A percentile compares a stretch with the other conserved stretches of the same genome.
Conservation (phyloP, 2,329 filamentous ascomycete species). For the Paraphoma sp. region DNA sequence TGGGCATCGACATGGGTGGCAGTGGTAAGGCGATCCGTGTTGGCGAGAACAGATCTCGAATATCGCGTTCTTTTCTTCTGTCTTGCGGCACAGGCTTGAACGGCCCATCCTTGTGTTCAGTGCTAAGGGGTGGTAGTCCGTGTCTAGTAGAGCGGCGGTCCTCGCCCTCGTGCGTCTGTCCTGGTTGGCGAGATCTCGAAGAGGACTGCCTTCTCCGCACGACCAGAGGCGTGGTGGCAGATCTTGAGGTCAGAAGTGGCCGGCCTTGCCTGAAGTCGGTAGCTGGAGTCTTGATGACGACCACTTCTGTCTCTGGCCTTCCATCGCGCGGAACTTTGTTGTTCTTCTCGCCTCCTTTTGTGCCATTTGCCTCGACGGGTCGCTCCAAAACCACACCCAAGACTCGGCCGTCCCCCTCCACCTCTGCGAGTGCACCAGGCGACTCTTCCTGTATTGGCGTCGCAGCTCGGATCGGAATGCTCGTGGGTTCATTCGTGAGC, state of each 20-base stretch:
- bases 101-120: slow-evolving; percentile 38
- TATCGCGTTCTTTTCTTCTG: slow-evolving; percentile 30
- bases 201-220: slow-evolving; percentile 47
- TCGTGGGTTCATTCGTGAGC: slow-evolving; percentile 61
- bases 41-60: slow-evolving; percentile 45
- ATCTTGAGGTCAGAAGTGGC: slow-evolving; percentile 41
- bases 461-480: slow-evolving; percentile 58
- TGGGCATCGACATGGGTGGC: slow-evolving; percentile 68
- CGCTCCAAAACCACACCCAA: slow-evolving; percentile 30
- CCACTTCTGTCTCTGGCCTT: slow-evolving; percentile 34
- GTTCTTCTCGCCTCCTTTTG: slow-evolving; percentile 2
- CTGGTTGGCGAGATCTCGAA: slow-evolving; percentile 19
- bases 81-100: slow-evolving; percentile 40
- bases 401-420: slow-evolving; percentile 22
- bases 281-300: slow-evolving; percentile 37
- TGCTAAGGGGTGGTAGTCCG: slow-evolving; percentile 41
- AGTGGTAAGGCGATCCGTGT: slow-evolving; percentile 60
- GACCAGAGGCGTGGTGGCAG: slow-evolving; percentile 47
- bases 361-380: slow-evolving; percentile 17
- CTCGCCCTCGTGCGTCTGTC: slow-evolving; percentile 27
- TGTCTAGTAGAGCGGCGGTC: slow-evolving; percentile 26
- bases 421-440: slow-evolving; percentile 19
- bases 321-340: slow-evolving; percentile 13
- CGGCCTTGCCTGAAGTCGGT: slow-evolving; percentile 34
- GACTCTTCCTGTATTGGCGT: slow-evolving; percentile 45